Conservation (phyloP, 257 asterid species). For the Gentiana dahurica region DNA sequence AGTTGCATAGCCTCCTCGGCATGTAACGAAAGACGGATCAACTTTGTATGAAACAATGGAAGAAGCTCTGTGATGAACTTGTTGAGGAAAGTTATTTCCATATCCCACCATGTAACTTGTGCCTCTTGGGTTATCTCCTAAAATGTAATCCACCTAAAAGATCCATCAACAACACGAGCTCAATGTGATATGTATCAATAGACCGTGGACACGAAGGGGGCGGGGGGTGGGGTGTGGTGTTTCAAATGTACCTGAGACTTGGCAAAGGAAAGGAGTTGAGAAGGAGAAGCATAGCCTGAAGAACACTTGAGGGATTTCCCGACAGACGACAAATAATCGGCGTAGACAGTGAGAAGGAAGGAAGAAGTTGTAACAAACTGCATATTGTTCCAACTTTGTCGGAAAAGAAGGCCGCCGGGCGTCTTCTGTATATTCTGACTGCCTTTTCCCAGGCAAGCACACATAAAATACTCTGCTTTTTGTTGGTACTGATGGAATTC, state of each 20-base stretch:
- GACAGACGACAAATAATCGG: slow-evolving; percentile 80
- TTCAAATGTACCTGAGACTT: slow-evolving; percentile 60
- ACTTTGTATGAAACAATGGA: slow-evolving; percentile 80
- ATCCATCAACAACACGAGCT: neutral
- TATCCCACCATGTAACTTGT: slow-evolving; percentile 99
- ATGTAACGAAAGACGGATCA: slow-evolving; percentile 57
- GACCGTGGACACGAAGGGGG: too few species aligned
- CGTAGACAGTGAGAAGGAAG: slow-evolving; percentile 71
- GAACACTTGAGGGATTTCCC: slow-evolving; percentile 62
- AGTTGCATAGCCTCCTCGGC: slow-evolving; percentile 96
- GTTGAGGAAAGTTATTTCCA: slow-evolving; percentile 74
- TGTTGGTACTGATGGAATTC: slow-evolving; percentile 56
- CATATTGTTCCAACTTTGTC: slow-evolving; percentile 96
- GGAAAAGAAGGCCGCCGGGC: slow-evolving; percentile 84
- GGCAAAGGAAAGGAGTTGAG: slow-evolving; percentile 69
- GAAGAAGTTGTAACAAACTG: slow-evolving; percentile 95
- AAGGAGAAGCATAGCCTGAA: slow-evolving; percentile 44
- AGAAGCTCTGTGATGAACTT: slow-evolving; percentile 95
- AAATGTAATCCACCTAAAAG: slow-evolving; percentile 78
- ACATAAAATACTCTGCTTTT: slow-evolving; percentile 89
- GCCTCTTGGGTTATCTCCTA: slow-evolving; percentile 96
- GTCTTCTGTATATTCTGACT: slow-evolving; percentile 66
- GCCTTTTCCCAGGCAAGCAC: slow-evolving; percentile 86
- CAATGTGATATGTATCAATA: too few species aligned
- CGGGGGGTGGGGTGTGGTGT: too few species aligned